Evolutionary conservation across 2,329 filamentous ascomycete species (phyloP).

Genomic region (Penicillium fuscoglaucum): DNA sequence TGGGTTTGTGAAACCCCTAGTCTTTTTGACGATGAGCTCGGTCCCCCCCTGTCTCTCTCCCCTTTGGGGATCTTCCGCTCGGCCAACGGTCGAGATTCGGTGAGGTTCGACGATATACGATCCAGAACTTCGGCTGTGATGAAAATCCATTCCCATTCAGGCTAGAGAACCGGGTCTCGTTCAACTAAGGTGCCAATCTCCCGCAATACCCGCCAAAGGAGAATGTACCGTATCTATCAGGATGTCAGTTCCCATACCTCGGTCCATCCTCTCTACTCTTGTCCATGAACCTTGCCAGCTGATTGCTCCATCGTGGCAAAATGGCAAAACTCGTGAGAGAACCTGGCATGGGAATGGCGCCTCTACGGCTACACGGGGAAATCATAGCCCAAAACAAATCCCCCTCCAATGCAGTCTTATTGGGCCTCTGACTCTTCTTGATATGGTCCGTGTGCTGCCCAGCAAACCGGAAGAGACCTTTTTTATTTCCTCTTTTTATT

Average conservation of each 20-base stretch:
- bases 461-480: background rate
- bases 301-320: slow-evolving; percentile 24
- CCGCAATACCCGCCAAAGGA: background rate
- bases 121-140: slow-evolving; percentile 1
- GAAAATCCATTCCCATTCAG: background rate
- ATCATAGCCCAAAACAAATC: slow-evolving; percentile 4
- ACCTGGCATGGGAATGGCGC: slow-evolving; percentile 11
- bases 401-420: slow-evolving; percentile 6
- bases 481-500: background rate
- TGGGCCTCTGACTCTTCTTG: slow-evolving; percentile 6
- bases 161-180: background rate
- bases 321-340: slow-evolving; percentile 3
- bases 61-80: background rate
- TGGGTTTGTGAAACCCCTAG: slow-evolving; percentile 11
- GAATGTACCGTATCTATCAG: background rate
- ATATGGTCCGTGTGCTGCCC: slow-evolving; percentile 20
- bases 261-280: background rate
- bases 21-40: slow-evolving; percentile 8
- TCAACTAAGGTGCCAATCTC: slow-evolving; percentile 1
- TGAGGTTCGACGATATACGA: background rate
- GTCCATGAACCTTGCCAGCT: slow-evolving; percentile 11
- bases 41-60: background rate
- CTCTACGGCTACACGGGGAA: slow-evolving; percentile 14
- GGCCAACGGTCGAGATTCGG: background rate
- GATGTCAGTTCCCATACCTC: slow-evolving; percentile 2